Base-by-base conservation (phyloP, 1,139 yeast species). In the Meyerozyma sp. region DNA sequence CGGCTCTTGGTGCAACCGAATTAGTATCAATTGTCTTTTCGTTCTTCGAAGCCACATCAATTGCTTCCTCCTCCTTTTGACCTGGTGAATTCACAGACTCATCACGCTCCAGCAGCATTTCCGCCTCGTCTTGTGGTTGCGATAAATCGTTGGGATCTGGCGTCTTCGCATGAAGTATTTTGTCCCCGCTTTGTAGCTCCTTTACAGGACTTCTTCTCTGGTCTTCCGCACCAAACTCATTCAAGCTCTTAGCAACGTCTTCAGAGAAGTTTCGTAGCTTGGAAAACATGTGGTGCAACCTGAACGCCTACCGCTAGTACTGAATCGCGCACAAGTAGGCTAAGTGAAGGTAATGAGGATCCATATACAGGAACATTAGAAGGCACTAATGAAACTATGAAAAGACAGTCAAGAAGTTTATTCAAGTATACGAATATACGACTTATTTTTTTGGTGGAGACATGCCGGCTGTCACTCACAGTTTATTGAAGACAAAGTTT, bases 251-350 rank as follows among this genome's bases (percentile, higher is more conserved):
- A 38, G 77, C 76, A 54, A 73, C 73, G 49, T 73, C 78, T 47
- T 71, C 78, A 3, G 88, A 73, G 41, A 88, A 67, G 54, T 81
- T 82, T 66, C 85, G 86, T 46, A 41, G 84, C 68, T 51, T 77
- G 47, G 81, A 77, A 57, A 83, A 76, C 90, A 83, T 83, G 30
- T 13, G n/a, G 29, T 13, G 28, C 20, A 11, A 13, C 20, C 20
- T 4, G 34, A 30, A 30, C 34, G 34, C 9, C 20, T 30, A 16
- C 20, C 29, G 29, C 7, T 27, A 5, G 29, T 6, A n/a, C 7
- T 27, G 29, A 11, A 27, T 27, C 13, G 11, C 13, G 5, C 13
- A 10, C 13, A 10, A 27, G 13, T 9, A 10, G 29, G 29, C 29
- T 27, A 9, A n/a, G 29, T 27, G 13, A 27, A n/a, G 11, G 11